Evolutionary conservation across 192 early-diverging fungal species (phyloP).

Genomic region (Pilobolus umbonatus): DNA sequence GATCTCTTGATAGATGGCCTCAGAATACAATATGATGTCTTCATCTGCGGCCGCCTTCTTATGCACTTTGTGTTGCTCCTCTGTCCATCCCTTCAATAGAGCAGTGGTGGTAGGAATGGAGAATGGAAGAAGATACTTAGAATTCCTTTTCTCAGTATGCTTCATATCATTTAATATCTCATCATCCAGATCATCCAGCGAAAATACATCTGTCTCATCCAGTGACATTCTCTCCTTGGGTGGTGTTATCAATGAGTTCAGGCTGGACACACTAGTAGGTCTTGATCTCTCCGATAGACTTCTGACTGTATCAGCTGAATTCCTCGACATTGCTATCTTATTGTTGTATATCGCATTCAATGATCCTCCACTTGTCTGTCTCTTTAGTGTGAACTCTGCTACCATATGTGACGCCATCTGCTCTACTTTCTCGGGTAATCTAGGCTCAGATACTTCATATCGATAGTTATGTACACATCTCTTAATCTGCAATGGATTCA

Average conservation of each 20-base stretch:
- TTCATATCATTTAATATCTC: conserved; percentile 6
- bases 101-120: conserved; percentile 50
- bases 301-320: background rate
- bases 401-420: conserved; percentile 68
- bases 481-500: conserved; percentile 69
- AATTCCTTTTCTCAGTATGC: conserved; percentile 31
- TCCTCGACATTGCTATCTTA: conserved; percentile 19
- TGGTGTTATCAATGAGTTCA: conserved; percentile 20
- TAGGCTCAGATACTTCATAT: conserved; percentile 81
- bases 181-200: conserved; percentile 25
- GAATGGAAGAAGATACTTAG: conserved; percentile 48
- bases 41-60: background rate
- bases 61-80: background rate
- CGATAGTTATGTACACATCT: conserved; percentile 70
- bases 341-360: background rate
- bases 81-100: conserved; percentile 2
- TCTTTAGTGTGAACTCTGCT: conserved; percentile 44
- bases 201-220: conserved; percentile 13
- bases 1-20: conserved; percentile 10
- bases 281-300: background rate
- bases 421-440: conserved; percentile 63
- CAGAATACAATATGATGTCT: background rate
- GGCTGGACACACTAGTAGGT: conserved; percentile 21
- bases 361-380: conserved; percentile 10
- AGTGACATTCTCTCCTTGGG: background rate